Evolutionary conservation across 768 basidiomycete genomes (phyloP).

Genomic region (Boletus patriciae): DNA sequence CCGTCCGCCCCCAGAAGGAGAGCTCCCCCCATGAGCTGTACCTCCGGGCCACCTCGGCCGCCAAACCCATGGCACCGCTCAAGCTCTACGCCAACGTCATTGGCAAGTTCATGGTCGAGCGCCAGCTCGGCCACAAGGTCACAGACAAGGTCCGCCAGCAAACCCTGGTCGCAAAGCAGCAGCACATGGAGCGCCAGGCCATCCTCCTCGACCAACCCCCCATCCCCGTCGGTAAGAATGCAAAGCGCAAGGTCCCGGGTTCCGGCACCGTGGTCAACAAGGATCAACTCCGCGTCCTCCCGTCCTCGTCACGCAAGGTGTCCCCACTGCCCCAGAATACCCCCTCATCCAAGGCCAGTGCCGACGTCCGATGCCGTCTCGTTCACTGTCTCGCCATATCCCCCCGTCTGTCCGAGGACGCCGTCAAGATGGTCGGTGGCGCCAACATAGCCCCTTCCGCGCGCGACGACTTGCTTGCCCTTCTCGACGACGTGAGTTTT

Average conservation of each 20-base stretch:
- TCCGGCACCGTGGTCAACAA: conserved; percentile 30
- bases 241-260: conserved; percentile 41
- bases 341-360: conserved; percentile 16
- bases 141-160: conserved; percentile 48
- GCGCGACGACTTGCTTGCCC: conserved; percentile 44
- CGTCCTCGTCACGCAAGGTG: conserved; percentile 34
- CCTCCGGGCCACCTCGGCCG: conserved; percentile 56
- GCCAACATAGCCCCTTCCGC: conserved; percentile 33
- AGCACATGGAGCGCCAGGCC: conserved; percentile 49
- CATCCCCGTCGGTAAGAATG: conserved; percentile 37
- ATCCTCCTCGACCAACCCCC: conserved; percentile 43
- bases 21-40: conserved; percentile 68
- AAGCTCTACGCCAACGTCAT: conserved; percentile 72
- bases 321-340: conserved; percentile 29
- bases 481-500: conserved; percentile 52
- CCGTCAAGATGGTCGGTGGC: conserved; percentile 47
- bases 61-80: conserved; percentile 62
- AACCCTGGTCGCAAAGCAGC: conserved; percentile 46
- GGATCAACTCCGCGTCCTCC: conserved; percentile 31
- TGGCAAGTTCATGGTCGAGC: conserved; percentile 70
- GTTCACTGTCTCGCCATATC: conserved; percentile 53
- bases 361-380: conserved; percentile 40
- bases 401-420: conserved; percentile 42
- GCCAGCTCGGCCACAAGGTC: conserved; percentile 50
- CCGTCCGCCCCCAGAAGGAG: conserved; percentile 56